Conservation (phyloP, 2,329 filamentous ascomycete species). For the Pseudomassariella vexata region DNA sequence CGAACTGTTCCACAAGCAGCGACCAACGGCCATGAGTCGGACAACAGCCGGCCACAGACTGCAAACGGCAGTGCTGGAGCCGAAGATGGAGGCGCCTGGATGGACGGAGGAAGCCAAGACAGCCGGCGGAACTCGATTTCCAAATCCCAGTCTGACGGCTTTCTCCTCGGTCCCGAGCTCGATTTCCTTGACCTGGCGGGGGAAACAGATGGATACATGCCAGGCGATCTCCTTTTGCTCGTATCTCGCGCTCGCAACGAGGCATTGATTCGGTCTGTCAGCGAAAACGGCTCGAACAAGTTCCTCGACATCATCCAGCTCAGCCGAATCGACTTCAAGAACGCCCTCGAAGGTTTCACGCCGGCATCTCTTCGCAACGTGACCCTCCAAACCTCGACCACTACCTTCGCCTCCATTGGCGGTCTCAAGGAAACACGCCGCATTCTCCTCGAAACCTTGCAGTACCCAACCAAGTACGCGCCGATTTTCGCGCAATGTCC, state of each 20-base stretch:
- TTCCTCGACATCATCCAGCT: conserved; percentile 56
- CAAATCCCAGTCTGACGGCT: conserved; percentile 47
- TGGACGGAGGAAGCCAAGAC: conserved; percentile 62
- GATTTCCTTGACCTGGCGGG: conserved; percentile 92
- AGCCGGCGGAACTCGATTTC: conserved; percentile 33
- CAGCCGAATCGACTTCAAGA: conserved; percentile 70
- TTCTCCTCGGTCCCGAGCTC: conserved; percentile 68
- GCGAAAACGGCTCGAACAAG: conserved; percentile 39
- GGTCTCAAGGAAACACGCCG: conserved; percentile 81
- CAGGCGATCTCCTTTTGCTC: conserved; percentile 81
- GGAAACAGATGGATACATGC: conserved; percentile 96
- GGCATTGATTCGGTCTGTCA: conserved; percentile 79
- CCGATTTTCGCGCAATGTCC: conserved; percentile 97
- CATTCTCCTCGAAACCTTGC: conserved; percentile 87
- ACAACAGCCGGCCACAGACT: conserved; percentile 51
- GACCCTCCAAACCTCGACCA: conserved; percentile 85
- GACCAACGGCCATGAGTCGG: conserved; percentile 26
- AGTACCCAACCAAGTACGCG: conserved; percentile 96
- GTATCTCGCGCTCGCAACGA: conserved; percentile 86
- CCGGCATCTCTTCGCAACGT: conserved; percentile 93
- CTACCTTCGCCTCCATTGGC: conserved; percentile 87
- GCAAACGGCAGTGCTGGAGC: conserved; percentile 44
- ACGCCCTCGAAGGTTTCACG: conserved; percentile 85
- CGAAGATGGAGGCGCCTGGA: conserved; percentile 61
- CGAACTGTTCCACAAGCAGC: conserved; percentile 37